Percentiles rank a stretch among this genome's conserved stretches.
phyloP scores from a whole-genome alignment of 129 eudicot species.

The Helianthus annuus region DNA sequence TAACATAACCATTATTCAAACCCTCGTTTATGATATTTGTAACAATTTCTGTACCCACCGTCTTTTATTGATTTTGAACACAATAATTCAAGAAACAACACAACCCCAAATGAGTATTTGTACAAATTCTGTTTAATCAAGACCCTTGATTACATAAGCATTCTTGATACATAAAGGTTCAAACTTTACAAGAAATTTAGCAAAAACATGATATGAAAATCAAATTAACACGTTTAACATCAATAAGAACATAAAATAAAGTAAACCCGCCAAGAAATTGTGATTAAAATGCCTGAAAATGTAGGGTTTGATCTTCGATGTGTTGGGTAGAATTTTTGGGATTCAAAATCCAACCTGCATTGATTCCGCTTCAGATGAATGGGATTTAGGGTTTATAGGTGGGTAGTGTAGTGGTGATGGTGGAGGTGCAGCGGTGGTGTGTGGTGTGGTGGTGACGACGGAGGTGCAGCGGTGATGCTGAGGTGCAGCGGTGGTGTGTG shows the following conservation, averaged over 20 bases:
- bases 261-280: constrained; percentile 12
- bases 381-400: too few species aligned
- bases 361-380: too few species aligned
- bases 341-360: too few species aligned
- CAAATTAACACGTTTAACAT: constrained; percentile 11
- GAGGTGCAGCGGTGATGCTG: too few species aligned
- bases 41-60: constrained; percentile 52
- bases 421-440: too few species aligned
- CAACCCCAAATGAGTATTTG: not conserved
- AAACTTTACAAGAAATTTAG: not conserved
- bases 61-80: constrained; percentile 24
- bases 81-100: not conserved
- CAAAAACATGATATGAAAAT: not conserved
- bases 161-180: not conserved
- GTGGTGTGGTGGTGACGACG: too few species aligned
- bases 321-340: constrained; percentile 8
- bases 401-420: too few species aligned
- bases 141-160: not conserved
- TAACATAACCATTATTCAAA: constrained; percentile 36
- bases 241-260: constrained; percentile 14
- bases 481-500: too few species aligned
- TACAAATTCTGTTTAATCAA: not conserved
- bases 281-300: constrained; percentile 21
- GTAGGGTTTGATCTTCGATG: constrained; percentile 10
- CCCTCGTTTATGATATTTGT: constrained; percentile 30